Conservation (phyloP, 2,329 filamentous ascomycete genomes). For the Colletotrichum lupini region DNA sequence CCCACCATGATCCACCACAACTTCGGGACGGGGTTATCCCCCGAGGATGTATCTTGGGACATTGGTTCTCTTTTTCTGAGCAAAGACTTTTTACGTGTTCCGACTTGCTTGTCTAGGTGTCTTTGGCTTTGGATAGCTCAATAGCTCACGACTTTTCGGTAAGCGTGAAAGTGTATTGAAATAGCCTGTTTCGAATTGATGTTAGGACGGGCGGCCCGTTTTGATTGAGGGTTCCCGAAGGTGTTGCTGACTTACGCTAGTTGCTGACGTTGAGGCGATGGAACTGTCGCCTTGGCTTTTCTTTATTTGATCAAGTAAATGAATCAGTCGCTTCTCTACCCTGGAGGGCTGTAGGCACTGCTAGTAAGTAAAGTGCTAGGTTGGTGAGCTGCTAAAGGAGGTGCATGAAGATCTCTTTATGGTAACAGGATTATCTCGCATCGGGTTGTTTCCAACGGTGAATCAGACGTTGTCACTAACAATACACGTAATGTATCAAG, state of each 20-base stretch:
- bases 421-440: not conserved
- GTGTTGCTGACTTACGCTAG: not conserved
- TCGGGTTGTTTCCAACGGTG: not conserved
- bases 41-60: not conserved
- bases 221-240: not conserved
- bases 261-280: not conserved
- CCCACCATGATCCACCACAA: conserved; percentile 23
- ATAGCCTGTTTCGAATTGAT: not conserved
- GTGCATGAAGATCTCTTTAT: not conserved
- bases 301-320: not conserved
- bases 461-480: not conserved
- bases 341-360: not conserved
- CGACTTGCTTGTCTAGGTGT: not conserved
- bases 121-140: not conserved
- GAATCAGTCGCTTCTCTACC: not conserved
- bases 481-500: too few relatives aligned
- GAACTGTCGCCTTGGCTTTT: not conserved
- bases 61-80: not conserved
- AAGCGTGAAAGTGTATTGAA: not conserved
- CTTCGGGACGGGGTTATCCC: conserved; percentile 2
- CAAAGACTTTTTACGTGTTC: not conserved
- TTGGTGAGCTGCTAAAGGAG: not conserved
- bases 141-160: too few relatives aligned
- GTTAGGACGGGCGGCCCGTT: not conserved
- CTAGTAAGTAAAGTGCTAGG: not conserved